Evolutionary conservation across 2,329 filamentous ascomycete genomes (phyloP), one percentile per base, ranked within the genome.

Genomic region (Cladosporium sp.): DNA sequence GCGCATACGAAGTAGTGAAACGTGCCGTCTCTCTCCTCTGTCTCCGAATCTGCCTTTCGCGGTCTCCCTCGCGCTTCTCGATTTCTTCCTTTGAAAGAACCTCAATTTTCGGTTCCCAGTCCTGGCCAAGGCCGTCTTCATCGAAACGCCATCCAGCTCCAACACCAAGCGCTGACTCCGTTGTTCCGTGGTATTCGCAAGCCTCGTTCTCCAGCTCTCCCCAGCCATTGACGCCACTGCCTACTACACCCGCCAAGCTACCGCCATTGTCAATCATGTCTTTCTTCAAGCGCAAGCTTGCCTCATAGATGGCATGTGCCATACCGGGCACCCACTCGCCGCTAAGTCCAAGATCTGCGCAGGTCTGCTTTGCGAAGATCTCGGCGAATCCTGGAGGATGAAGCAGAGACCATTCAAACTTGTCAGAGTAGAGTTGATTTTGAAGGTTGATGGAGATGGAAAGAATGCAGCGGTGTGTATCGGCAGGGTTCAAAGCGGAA

Each of bases 61-160:
- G 82, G 65, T 99, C 93, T 45, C 89, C 89, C 69, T 99, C 93
- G 22, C 93, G 83, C 73, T 95, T 95, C 71, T 99, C 93, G 48
- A 99, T 97, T 65, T 99, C 93, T 61, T 99, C 93, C 61, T 96
- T 95, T 34, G 86, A 91, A 2, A 99, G 73, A 0, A 74, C 71
- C 58, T 78, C 75, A 17, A 78, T 70, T 56, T 75, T 75, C 1
- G 75, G 75, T 55, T 77, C 74, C 75, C 75, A 78, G 40, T 76
- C 74, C 32, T 68, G 68, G 37, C 73, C 91, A 3, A 97, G 78
- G 53, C 89, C 86, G 64, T 97, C 93, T 2, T 89, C 88, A 58
- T 99, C 93, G 66, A 96, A 96, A 56, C 93, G 81, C 92, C 93
- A 97, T 2, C 93, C 93, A 12, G 91, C 90, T 53, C 91, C 88